Evolutionary conservation across 2,329 filamentous ascomycete species (phyloP).

Genomic region (Hirsutella minnesotensis): DNA sequence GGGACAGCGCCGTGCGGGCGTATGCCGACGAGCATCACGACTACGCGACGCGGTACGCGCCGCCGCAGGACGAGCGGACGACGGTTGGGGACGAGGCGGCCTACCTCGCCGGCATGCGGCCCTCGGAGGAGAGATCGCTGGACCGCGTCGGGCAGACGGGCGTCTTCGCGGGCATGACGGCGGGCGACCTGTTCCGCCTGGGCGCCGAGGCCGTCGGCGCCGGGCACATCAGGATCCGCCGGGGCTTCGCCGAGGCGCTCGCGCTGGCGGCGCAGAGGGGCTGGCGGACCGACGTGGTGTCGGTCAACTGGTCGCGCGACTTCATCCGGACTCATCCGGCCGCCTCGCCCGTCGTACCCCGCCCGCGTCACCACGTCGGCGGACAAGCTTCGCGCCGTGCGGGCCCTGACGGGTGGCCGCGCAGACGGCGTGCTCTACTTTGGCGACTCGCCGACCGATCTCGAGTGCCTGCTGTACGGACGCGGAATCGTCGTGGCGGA

Average conservation of each 20-base stretch:
- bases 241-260: slow-evolving; percentile 27
- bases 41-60: slow-evolving; percentile 23
- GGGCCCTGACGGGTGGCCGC: slow-evolving; percentile 12
- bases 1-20: slow-evolving; percentile 31
- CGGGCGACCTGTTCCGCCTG: slow-evolving; percentile 20
- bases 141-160: slow-evolving; percentile 27
- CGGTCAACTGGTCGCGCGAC: slow-evolving; percentile 38
- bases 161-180: slow-evolving; percentile 30
- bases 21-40: slow-evolving; percentile 31
- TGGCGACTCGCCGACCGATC: slow-evolving; percentile 45
- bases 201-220: slow-evolving; percentile 22
- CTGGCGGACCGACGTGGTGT: slow-evolving; percentile 32
- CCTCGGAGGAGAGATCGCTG: slow-evolving; percentile 34
- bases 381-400: slow-evolving; percentile 34
- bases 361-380: slow-evolving; percentile 22
- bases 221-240: slow-evolving; percentile 22
- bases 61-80: slow-evolving; percentile 19
- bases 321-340: too few species aligned
- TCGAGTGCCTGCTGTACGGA: slow-evolving; percentile 36
- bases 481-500: slow-evolving; percentile 36
- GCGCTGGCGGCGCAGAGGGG: slow-evolving; percentile 12
- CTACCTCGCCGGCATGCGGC: slow-evolving; percentile 30
- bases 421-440: slow-evolving; percentile 33
- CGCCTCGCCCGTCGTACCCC: slow-evolving; percentile 6
- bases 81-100: slow-evolving; percentile 25